These are phyloP conservation scores for Rachicladosporium sp. DNA, from an alignment of 2,329 filamentous ascomycete genomes.

Conservation along the genomic window DNA sequence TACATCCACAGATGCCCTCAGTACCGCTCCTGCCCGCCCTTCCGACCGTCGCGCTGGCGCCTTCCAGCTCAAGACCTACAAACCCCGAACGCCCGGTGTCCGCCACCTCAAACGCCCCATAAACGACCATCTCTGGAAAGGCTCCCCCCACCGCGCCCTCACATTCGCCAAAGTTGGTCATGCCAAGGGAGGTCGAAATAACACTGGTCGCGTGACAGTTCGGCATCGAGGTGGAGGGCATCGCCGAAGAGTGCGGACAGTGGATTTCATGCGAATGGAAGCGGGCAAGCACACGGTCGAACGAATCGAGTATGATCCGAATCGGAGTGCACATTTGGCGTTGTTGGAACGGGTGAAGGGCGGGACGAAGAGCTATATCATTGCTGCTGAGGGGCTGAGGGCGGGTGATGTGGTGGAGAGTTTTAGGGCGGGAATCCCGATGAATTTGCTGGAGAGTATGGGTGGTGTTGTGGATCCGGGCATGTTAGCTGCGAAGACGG, in stretches of 20 bases:
- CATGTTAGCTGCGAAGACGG: constrained; percentile 89
- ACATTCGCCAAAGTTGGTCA: constrained; percentile 91
- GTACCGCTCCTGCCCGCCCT: too few species aligned
- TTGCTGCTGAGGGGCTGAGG: constrained; percentile 88
- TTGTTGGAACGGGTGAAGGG: constrained; percentile 65
- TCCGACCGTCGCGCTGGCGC: constrained; percentile 6
- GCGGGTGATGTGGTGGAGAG: constrained; percentile 87
- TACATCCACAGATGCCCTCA: too few species aligned
- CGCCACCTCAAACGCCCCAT: constrained; percentile 84
- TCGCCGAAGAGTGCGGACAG: constrained; percentile 79
- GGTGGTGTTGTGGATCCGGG: constrained; percentile 86
- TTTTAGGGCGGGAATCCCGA: constrained; percentile 78
- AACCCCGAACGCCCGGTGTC: constrained; percentile 81
- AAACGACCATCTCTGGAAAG: constrained; percentile 96
- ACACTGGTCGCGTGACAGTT: constrained; percentile 72
- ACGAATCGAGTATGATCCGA: constrained; percentile 91
- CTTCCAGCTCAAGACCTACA: constrained; percentile 66
- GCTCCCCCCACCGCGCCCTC: constrained; percentile 66
- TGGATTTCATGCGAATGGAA: constrained; percentile 72
- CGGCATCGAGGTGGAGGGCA: constrained; percentile 85
- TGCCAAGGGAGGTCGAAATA: constrained; percentile 83
- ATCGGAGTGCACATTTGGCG: constrained; percentile 85
- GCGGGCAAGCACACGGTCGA: constrained; percentile 81
- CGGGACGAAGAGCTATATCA: constrained; percentile 71
- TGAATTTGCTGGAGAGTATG: constrained; percentile 80